Percentiles rank a stretch among this genome's conserved stretches.
These are phyloP conservation scores for Geoglossum cookeanum DNA, from an alignment of 2,329 filamentous ascomycete species.

Conservation along the genomic window DNA sequence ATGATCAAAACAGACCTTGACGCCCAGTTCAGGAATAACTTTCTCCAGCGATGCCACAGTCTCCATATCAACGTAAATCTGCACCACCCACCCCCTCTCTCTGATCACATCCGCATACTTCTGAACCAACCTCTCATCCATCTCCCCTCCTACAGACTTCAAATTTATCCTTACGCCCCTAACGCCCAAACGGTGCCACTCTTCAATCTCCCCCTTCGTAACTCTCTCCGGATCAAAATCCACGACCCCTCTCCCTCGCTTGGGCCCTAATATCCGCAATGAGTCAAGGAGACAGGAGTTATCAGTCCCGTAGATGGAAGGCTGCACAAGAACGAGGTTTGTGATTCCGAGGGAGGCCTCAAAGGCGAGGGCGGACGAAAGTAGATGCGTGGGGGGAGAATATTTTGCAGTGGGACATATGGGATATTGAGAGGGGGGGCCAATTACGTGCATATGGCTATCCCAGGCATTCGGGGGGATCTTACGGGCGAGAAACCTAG, in stretches of 20 bases:
- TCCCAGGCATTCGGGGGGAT: slow-evolving; percentile 35
- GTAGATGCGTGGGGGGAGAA: slow-evolving; percentile 28
- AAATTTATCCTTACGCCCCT: slow-evolving; percentile 41
- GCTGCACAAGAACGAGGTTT: slow-evolving; percentile 37
- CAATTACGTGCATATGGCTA: slow-evolving; percentile 44
- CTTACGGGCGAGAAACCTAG: not conserved
- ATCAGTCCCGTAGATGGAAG: slow-evolving; percentile 41
- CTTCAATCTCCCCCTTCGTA: slow-evolving; percentile 21
- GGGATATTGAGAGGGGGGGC: slow-evolving; percentile 29
- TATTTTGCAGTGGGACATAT: slow-evolving; percentile 31
- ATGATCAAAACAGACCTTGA: slow-evolving; percentile 40
- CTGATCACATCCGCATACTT: slow-evolving; percentile 31
- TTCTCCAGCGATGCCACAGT: slow-evolving; percentile 29
- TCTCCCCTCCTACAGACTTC: slow-evolving; percentile 23
- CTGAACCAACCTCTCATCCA: slow-evolving; percentile 23
- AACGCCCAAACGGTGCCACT: slow-evolving; percentile 39
- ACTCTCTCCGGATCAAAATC: slow-evolving; percentile 31
- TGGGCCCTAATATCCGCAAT: slow-evolving; percentile 28
- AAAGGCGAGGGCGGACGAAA: slow-evolving; percentile 32
- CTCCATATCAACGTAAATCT: slow-evolving; percentile 36
- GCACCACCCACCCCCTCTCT: slow-evolving; percentile 35
- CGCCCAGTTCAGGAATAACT: slow-evolving; percentile 28
- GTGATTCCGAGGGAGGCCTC: slow-evolving; percentile 30
- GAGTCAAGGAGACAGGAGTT: slow-evolving; percentile 39
- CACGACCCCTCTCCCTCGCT: slow-evolving; percentile 34